phyloP scores from a whole-genome alignment of 2,329 filamentous ascomycete genomes.

The Diaporthe citri region DNA sequence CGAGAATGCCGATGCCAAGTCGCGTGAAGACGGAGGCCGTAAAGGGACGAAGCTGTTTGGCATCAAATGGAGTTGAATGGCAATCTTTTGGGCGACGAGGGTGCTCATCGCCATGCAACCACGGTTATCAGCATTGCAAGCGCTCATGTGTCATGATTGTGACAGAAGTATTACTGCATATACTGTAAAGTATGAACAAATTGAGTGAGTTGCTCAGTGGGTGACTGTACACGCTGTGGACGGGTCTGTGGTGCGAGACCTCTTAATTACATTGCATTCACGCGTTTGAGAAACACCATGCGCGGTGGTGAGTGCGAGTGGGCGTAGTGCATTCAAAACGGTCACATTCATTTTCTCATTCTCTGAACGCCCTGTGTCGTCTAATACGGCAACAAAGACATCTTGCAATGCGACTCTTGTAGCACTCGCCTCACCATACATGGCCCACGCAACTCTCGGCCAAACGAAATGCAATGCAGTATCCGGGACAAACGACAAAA shows the following conservation, averaged over 20 bases:
- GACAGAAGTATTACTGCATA: neutral
- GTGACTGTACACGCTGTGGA: neutral
- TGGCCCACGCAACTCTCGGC: neutral
- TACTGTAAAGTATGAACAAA: neutral
- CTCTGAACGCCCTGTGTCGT: slow-evolving; percentile 30
- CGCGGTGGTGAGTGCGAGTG: neutral
- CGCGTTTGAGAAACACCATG: neutral
- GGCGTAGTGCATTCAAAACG: neutral
- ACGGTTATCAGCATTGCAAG: neutral
- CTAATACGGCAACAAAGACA: slow-evolving; percentile 28
- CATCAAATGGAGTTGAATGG: slow-evolving; percentile 65
- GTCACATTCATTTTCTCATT: slow-evolving; percentile 21
- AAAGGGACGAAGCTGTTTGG: slow-evolving; percentile 70
- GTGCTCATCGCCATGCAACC: neutral
- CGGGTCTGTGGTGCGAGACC: neutral
- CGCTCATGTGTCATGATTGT: neutral
- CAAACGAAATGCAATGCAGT: neutral
- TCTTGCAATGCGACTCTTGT: slow-evolving; percentile 1
- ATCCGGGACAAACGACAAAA: neutral
- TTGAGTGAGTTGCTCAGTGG: neutral
- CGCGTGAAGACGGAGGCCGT: slow-evolving; percentile 48
- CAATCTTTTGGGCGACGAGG: too few species aligned
- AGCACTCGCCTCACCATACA: neutral
- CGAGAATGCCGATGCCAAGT: slow-evolving; percentile 67
- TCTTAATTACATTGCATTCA: neutral